Evolutionary conservation across 108 stramenopile species (phyloP).

Genomic region (Phaeodactylum tricornutum): DNA sequence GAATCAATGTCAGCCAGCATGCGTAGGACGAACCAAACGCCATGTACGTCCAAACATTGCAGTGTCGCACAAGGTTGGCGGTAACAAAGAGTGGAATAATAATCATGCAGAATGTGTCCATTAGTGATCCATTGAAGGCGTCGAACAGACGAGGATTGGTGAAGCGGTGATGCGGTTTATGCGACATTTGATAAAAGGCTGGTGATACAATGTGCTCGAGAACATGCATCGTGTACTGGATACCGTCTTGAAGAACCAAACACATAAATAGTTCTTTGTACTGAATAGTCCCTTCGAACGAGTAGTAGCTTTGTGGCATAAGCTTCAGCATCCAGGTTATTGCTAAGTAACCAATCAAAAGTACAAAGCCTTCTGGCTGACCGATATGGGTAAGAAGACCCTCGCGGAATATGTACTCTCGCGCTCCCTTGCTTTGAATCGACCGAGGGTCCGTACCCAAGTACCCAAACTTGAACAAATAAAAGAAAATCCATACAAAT

Average conservation of each 20-base stretch:
- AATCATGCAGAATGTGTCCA: slow-evolving; percentile 88
- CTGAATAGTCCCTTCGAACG: slow-evolving; percentile 73
- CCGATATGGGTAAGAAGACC: slow-evolving; percentile 71
- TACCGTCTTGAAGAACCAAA: slow-evolving; percentile 75
- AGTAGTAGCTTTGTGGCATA: slow-evolving; percentile 81
- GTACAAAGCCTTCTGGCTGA: slow-evolving; percentile 86
- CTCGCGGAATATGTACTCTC: slow-evolving; percentile 51
- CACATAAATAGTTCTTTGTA: slow-evolving; percentile 49
- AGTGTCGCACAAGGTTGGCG: slow-evolving; percentile 56
- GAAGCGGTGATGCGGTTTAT: slow-evolving; percentile 93
- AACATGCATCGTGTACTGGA: slow-evolving; percentile 78
- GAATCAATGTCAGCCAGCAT: slow-evolving; percentile 86
- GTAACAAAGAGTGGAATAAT: slow-evolving; percentile 78
- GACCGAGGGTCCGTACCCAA: slow-evolving; percentile 36
- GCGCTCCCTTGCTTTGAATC: slow-evolving; percentile 70
- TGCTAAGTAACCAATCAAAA: slow-evolving; percentile 71
- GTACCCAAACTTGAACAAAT: slow-evolving; percentile 33
- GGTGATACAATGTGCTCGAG: slow-evolving; percentile 77
- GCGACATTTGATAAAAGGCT: slow-evolving; percentile 71
- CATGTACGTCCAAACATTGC: slow-evolving; percentile 96
- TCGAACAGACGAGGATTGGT: slow-evolving; percentile 92
- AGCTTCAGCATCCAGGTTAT: slow-evolving; percentile 81
- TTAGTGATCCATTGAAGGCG: slow-evolving; percentile 85
- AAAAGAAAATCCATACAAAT: slow-evolving; percentile 58
- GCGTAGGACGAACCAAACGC: slow-evolving; percentile 84